Evolutionary conservation across 371 early-diverging fungal genomes (phyloP), one percentile per base, ranked within the genome.

Genomic region (Apophysomyces trapeziformis): DNA sequence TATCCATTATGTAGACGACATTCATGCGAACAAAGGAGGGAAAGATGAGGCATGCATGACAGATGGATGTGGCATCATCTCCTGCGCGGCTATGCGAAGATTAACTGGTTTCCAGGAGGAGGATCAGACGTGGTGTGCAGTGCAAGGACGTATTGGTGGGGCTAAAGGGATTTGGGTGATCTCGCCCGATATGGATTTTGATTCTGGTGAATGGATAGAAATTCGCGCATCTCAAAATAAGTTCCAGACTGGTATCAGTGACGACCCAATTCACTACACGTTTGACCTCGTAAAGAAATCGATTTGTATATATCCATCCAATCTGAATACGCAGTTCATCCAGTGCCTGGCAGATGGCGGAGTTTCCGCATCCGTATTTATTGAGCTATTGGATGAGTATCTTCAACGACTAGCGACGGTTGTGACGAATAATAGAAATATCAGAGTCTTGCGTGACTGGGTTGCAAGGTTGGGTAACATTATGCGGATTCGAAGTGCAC

Each of bases 121-220:
- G 13, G 44, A 47, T 18, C 60, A 47, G 50, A 35, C 65, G 0
- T 70, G 70, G 14, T 58, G 59, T 36, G 69, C 70, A 7, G 62
- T 72, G 3, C 72, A 72, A 56, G 69, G 65, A 0, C 68, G 72
- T 46, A 66, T 72, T 44, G 69, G 66, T 4, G 70, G 70, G 12
- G 62, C 72, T 7, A 72, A 72, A 65, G 72, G 72, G 0, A 37
- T 72, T 38, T 72, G 72, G 72, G 61, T 61, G 50, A 11, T 72
- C 3, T 58, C 65, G 38, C 72, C 65, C 32, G 11, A 26, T n/a
- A 32, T 64, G 26, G 62, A 65, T 47, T 21, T 14, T 0, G 59
- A 46, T 50, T 38, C 58, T 5, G 39, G 41, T 1, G 58, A 61
- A 54, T 69, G 70, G 60, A 72, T 72, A 32, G 26, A 72, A n/a